Base-by-base conservation (phyloP, 495 filamentous ascomycete genomes). In the Penicillium subrubescens region DNA sequence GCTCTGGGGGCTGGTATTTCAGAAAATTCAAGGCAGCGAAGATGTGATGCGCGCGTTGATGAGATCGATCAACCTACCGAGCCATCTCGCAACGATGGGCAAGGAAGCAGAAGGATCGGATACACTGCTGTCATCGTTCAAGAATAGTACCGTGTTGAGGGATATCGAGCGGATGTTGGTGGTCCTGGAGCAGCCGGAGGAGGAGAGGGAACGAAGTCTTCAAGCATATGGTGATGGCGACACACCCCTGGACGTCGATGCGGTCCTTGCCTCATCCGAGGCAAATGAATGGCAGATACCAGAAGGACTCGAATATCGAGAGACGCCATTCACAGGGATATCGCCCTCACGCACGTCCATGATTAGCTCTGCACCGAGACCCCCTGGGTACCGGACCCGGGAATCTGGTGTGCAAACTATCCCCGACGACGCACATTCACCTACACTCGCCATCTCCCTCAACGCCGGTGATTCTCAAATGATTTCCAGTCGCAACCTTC, bases 151-250 rank as follows among this genome's bases (percentile, higher is more conserved):
- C 21, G 78, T 85, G 1, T 75, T 85, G 50, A 76, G 74, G 61
- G 76, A 85, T 31, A 83, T 88, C 39, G 86, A 86, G 66, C 73
- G 74, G 15, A 71, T 87, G 34, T 69, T 88, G 11, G 77, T 81
- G 7, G 73, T 76, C 8, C 67, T 81, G n/a, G 76, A 79, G n/a
- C 74, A 77, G 35, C 80, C 77, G 0, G 75, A 79, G 23, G 78
- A 79, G 52, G 74, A 80, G 14, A 68, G 65, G 41, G 57, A 75
- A 12, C 73, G 73, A 41, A 69, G 53, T 19, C 39, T 63, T 39
- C 68, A 70, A 50, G 61, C 50, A 23, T 65, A 62, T 29, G 63
- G 67, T 19, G 73, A 80, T 8, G 69, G 60, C 2, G 72, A 75
- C n/a, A 77, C 78, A 17, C 78, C 75, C 19, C 57, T 68, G 19